These are phyloP conservation scores for Chrysanthemum makinoi DNA, from an alignment of 129 eudicot genomes.

Conservation along the genomic window DNA sequence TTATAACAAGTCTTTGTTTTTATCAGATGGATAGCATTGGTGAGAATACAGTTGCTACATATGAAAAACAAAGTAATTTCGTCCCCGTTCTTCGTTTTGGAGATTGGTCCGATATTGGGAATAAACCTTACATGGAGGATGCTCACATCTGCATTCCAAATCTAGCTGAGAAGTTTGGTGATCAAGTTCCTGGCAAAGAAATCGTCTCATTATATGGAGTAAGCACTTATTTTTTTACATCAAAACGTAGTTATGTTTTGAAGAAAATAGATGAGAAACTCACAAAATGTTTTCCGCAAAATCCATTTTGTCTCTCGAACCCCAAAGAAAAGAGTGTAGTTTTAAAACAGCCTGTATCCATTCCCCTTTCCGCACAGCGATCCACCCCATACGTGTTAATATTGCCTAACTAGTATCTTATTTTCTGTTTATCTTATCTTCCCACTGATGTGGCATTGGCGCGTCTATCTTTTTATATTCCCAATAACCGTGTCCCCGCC, in stretches of 20 bases:
- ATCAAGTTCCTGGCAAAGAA: slow-evolving; percentile 42
- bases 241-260: neutral
- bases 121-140: slow-evolving; percentile 68
- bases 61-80: slow-evolving; percentile 36
- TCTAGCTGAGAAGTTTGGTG: slow-evolving; percentile 54
- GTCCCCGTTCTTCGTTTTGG: slow-evolving; percentile 70
- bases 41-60: slow-evolving; percentile 45
- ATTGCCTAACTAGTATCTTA: neutral
- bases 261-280: neutral
- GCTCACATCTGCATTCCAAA: slow-evolving; percentile 71
- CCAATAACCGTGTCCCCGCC: neutral
- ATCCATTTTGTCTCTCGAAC: neutral
- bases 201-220: slow-evolving; percentile 82
- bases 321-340: neutral
- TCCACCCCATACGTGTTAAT: neutral
- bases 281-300: neutral
- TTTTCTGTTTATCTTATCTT: neutral
- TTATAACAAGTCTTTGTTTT: slow-evolving; percentile 7
- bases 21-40: slow-evolving; percentile 64
- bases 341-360: neutral
- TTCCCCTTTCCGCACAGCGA: neutral
- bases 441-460: neutral
- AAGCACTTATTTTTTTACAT: slow-evolving; percentile 33
- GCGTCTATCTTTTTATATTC: neutral
- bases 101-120: slow-evolving; percentile 76